phyloP scores from a whole-genome alignment of 371 early-diverging fungal genomes.

The Saksenaea vasiformis region DNA sequence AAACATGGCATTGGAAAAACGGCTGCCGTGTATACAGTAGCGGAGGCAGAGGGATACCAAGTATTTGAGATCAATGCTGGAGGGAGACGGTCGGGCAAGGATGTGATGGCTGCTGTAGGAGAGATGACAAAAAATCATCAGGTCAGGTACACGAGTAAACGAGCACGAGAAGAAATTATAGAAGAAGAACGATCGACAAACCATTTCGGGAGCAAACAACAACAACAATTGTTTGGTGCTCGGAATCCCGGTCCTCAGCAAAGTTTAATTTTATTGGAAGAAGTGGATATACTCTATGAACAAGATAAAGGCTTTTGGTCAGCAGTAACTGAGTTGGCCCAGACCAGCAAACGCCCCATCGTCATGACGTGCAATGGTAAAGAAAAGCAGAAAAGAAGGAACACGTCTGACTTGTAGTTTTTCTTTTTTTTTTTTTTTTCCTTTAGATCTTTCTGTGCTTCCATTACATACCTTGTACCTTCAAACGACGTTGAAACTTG shows the following conservation, averaged over 20 bases:
- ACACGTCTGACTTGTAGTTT: too few relatives aligned
- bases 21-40: conserved; percentile 74
- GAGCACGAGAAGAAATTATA: not conserved
- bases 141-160: conserved; percentile 28
- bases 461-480: conserved; percentile 27
- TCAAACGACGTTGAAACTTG: conserved; percentile 21
- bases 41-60: conserved; percentile 69
- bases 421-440: not conserved
- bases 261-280: conserved; percentile 78
- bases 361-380: conserved; percentile 81
- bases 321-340: conserved; percentile 65
- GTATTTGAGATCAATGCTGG: conserved; percentile 80
- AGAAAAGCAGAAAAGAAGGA: not conserved
- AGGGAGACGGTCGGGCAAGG: conserved; percentile 68
- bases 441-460: conserved; percentile 26
- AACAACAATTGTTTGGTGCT: not conserved
- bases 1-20: conserved; percentile 80
- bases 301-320: conserved; percentile 84
- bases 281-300: conserved; percentile 82
- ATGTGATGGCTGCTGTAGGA: conserved; percentile 62
- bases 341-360: conserved; percentile 78
- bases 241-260: conserved; percentile 32
- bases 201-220: not conserved
- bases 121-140: conserved; percentile 78
- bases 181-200: conserved; percentile 7